Evolutionary conservation across 192 early-diverging fungal species (phyloP), one percentile per base, ranked within the genome.

Genomic region (Diversispora epigaea): DNA sequence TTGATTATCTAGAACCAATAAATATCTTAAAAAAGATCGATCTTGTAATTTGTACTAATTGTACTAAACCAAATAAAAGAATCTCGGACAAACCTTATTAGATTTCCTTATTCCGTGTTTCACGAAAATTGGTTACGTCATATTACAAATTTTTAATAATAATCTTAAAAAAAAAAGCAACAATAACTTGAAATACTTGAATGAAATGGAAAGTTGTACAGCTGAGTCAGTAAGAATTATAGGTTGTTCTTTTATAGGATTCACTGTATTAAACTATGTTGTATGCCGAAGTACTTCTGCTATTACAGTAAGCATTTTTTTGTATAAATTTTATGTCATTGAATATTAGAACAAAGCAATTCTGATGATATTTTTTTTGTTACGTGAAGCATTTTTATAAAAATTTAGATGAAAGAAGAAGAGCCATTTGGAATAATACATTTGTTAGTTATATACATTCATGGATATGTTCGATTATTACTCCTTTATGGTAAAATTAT

Each of bases 401-500:
- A 0, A 52, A 50, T 22, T 41, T 69, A 6, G 47, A 52, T 54
- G 21, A 54, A 54, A 69, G 47, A 50, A 69, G 52, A 50, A 32
- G 14, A 32, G 45, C 67, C 12, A 1, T 69, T 22, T 69, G 67
- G 67, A 12, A 69, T 39, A 69, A 69, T 17, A 69, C 67, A 1
- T 49, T 69, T 54, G 67, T 69, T 69, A 69, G 67, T 8, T 69
- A 69, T 50, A 15, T 52, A 39, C 67, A 69, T 21, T 45, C 67
- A 17, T 69, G 46, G 21, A 55, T 69, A 25, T 69, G 68, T 69
- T 69, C 68, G 15, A 39, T 55, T 40, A 54, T 69, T 21, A 40
- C 68, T 32, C 45, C 47, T 7, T 6, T 52, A 69, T 52, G 68
- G 68, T 69, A 39, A 69, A 14, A 17, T 45, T 41, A 40, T 40